Evolutionary conservation across 2,329 filamentous ascomycete species (phyloP).

Genomic region (Coniochaeta hoffmannii): DNA sequence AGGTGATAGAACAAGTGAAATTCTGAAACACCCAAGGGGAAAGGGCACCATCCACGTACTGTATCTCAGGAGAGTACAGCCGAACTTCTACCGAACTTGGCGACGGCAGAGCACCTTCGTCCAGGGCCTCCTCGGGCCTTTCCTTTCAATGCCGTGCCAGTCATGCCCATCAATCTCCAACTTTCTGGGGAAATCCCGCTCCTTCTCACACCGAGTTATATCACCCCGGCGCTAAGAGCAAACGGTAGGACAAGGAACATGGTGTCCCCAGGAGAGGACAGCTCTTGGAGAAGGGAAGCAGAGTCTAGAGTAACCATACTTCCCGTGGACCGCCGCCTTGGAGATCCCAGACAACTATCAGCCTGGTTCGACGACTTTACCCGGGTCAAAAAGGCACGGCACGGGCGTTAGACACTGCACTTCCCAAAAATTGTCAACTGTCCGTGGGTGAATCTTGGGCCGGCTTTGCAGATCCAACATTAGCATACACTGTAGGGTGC

Average conservation of each 20-base stretch:
- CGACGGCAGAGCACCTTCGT: neutral
- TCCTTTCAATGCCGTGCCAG: neutral
- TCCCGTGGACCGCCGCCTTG: constrained; percentile 12
- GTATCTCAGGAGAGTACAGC: neutral
- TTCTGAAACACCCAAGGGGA: neutral
- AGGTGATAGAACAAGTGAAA: too few relatives aligned
- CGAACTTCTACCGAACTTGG: neutral
- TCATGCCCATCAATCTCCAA: neutral
- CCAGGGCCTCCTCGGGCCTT: neutral
- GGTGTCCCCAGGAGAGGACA: neutral
- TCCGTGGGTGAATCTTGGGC: neutral
- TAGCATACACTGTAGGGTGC: neutral
- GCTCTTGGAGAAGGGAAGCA: neutral
- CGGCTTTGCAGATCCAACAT: neutral
- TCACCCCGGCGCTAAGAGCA: neutral
- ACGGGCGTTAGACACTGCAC: constrained; percentile 9
- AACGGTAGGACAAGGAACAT: neutral
- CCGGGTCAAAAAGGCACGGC: constrained; percentile 14
- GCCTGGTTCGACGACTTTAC: constrained; percentile 15
- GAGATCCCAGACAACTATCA: constrained; percentile 12
- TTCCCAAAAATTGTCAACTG: constrained; percentile 6
- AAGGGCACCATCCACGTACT: neutral
- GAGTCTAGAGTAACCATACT: neutral
- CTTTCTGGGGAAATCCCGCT: neutral
- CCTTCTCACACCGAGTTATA: constrained; percentile 1